Base-by-base conservation (phyloP, 805 yeast genomes). In the Jamesozyma lodderae region DNA sequence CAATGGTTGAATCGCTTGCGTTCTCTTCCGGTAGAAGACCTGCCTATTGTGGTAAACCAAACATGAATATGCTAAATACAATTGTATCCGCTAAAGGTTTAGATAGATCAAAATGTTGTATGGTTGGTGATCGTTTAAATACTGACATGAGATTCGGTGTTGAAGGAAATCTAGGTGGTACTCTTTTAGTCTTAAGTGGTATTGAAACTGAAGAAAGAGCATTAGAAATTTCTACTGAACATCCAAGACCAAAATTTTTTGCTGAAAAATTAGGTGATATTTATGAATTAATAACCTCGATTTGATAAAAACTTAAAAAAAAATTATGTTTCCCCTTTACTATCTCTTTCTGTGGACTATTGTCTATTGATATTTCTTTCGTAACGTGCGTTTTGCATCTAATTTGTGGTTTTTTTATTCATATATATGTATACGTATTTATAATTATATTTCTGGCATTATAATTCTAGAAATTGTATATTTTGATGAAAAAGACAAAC, bases 101-200 rank as follows among this genome's bases (percentile, higher is more conserved):
- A 24, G 77, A 77, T 37, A 73, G 76, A 37, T 46, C 63, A 3
- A 70, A 75, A 41, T 79, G 94, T 10, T 71, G 90, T 47, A 92
- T 92, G 97, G 75, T 92, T 41, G 98, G 98, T 16, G 98, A 92
- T 58, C 71, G 98, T 47, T 68, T 92, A 42, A 90, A 92, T 59
- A 92, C 98, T 0, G 98, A 92, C 53, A 90, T 92, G 79, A 74
- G 73, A 54, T 92, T 92, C 60, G 98, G 97, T 31, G 69, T 75
- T 40, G 79, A 78, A 41, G 95, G 95, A 37, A 92, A 92, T 1
- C 69, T 92, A 31, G 65, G 64, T 20, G 87, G 80, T 39, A 88
- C 97, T 2, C 61, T 92, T 41, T 67, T 92, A 49, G 98, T 92
- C 3, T 70, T 92, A 39, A 82, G 94, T 2, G 98, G 98, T 31